These are phyloP conservation scores for Pseudocercospora musae DNA, from an alignment of 2,329 filamentous ascomycete species.

Conservation along the genomic window DNA sequence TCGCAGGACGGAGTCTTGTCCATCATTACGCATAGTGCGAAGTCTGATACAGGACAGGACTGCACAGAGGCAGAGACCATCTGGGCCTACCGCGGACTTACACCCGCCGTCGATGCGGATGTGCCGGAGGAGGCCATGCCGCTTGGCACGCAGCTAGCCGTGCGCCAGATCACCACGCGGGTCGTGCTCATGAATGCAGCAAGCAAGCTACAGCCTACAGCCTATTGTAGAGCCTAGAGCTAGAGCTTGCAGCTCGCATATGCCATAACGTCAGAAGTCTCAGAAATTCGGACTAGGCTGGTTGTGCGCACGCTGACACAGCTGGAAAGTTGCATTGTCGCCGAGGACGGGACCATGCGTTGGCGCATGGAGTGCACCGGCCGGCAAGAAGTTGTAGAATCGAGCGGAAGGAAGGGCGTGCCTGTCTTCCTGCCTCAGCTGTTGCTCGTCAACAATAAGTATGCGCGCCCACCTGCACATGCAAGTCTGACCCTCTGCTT, in stretches of 20 bases:
- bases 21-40: not conserved
- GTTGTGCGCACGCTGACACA: not conserved
- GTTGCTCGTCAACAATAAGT: not conserved
- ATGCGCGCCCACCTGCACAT: not conserved
- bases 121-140: not conserved
- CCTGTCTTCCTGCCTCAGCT: not conserved
- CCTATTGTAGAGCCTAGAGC: too few relatives aligned
- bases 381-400: not conserved
- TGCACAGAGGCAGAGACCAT: not conserved
- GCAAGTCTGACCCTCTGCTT: not conserved
- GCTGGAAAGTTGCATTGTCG: not conserved
- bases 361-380: constrained; percentile 1
- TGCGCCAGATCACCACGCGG: constrained; percentile 2
- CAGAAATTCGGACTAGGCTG: not conserved
- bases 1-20: not conserved
- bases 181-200: not conserved
- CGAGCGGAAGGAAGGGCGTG: not conserved
- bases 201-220: too few relatives aligned
- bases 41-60: not conserved
- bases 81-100: not conserved
- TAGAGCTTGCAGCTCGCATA: constrained; percentile 1
- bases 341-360: constrained; percentile 3
- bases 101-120: not conserved
- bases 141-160: constrained; percentile 3
- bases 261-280: constrained; percentile 5